Percentiles rank a stretch among this genome's conserved stretches.
Evolutionary conservation across 192 early-diverging fungal species (phyloP).

Genomic region (Umbelopsis sp.): DNA sequence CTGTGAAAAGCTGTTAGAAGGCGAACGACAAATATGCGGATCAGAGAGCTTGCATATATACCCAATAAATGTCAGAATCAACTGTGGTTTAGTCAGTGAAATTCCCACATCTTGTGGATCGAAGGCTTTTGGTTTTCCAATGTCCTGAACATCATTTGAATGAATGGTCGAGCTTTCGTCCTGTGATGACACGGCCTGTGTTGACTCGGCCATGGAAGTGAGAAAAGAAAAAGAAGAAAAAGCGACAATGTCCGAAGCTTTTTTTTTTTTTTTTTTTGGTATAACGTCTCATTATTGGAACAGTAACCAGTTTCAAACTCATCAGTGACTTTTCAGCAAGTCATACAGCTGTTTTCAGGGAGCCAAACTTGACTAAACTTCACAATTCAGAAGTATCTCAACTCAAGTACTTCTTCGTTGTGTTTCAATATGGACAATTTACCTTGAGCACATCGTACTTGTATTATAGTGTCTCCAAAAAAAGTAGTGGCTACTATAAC

Average conservation of each 20-base stretch:
- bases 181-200: constrained; percentile 4
- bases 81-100: not conserved
- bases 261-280: not conserved
- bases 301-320: too few relatives aligned
- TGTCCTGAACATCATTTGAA: not conserved
- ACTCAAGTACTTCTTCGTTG: too few relatives aligned
- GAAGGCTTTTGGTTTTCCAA: not conserved
- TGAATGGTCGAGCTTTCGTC: constrained; percentile 17
- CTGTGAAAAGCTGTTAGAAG: not conserved
- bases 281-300: too few relatives aligned
- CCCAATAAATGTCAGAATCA: not conserved
- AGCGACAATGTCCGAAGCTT: not conserved
- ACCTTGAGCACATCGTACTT: too few relatives aligned
- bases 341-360: too few relatives aligned
- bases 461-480: too few relatives aligned
- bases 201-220: not conserved
- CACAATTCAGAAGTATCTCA: too few relatives aligned
- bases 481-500: too few relatives aligned
- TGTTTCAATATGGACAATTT: too few relatives aligned
- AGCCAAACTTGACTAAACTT: too few relatives aligned
- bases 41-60: not conserved
- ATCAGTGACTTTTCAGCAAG: too few relatives aligned
- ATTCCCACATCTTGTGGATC: not conserved
- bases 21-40: too few relatives aligned
- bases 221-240: not conserved